Conservation (phyloP, 176 grass and related monocot species). For the Carex kokanica region DNA sequence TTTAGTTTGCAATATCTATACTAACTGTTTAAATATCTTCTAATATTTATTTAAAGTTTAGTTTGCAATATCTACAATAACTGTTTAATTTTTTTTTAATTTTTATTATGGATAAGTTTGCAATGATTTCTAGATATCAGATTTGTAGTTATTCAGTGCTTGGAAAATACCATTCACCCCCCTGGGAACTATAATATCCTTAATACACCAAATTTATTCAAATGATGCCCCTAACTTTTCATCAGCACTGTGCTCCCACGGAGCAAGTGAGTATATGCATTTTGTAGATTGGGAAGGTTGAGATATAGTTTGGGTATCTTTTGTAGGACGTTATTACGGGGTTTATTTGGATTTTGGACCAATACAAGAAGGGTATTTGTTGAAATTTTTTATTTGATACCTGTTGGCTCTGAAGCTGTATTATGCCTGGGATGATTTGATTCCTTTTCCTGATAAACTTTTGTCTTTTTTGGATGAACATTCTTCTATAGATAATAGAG, state of each 20-base stretch:
- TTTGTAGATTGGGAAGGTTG: not conserved
- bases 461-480: not conserved
- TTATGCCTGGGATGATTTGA: not conserved
- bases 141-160: not conserved
- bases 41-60: not conserved
- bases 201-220: not conserved
- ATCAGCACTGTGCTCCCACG: not conserved
- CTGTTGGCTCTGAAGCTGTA: not conserved
- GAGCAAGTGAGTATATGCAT: not conserved
- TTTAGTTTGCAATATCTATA: constrained; percentile 31
- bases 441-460: not conserved
- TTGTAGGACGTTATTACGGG: not conserved
- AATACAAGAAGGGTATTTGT: not conserved
- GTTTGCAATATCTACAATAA: constrained; percentile 8
- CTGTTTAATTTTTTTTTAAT: not conserved
- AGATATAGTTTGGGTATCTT: not conserved
- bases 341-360: not conserved
- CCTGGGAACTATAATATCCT: not conserved
- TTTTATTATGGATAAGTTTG: constrained; percentile 3
- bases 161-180: not conserved
- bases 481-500: constrained; percentile 85
- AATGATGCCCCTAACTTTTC: not conserved
- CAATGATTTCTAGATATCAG: not conserved
- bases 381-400: not conserved
- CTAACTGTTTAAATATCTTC: not conserved